Evolutionary conservation across 164 flowering plant species (phyloP).

Genomic region (Berberis thunbergii): DNA sequence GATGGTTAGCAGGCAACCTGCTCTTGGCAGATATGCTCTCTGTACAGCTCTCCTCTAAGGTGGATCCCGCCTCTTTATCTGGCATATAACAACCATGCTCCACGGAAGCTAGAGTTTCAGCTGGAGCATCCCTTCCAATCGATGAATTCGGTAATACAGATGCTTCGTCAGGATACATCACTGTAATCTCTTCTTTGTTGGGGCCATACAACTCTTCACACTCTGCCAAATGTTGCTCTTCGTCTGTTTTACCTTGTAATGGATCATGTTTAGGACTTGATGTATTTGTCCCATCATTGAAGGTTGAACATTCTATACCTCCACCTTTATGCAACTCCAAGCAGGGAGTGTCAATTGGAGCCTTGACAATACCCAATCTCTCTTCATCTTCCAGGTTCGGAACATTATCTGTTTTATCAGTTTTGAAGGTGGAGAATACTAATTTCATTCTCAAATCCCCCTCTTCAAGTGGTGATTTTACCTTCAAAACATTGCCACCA

Average conservation of each 20-base stretch:
- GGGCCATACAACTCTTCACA: slow-evolving; percentile 85
- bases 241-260: slow-evolving; percentile 25
- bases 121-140: slow-evolving; percentile 9
- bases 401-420: slow-evolving; percentile 18
- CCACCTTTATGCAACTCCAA: slow-evolving; percentile 5
- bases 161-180: slow-evolving; percentile 21
- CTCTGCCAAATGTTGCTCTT: slow-evolving; percentile 55
- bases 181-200: slow-evolving; percentile 48
- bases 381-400: slow-evolving; percentile 13
- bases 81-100: slow-evolving; percentile 11
- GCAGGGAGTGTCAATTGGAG: slow-evolving; percentile 12
- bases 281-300: slow-evolving; percentile 16
- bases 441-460: slow-evolving; percentile 50
- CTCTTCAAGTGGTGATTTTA: slow-evolving; percentile 36
- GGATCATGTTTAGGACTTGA: slow-evolving; percentile 18
- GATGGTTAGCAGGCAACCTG: slow-evolving; percentile 7
- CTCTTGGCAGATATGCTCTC: slow-evolving; percentile 8
- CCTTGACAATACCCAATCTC: slow-evolving; percentile 10
- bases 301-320: slow-evolving; percentile 12
- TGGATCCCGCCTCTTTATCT: slow-evolving; percentile 10
- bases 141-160: slow-evolving; percentile 12
- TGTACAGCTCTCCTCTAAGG: slow-evolving; percentile 12
- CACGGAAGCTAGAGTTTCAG: slow-evolving; percentile 15
- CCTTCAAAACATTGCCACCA: slow-evolving; percentile 27
- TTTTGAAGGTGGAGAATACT: slow-evolving; percentile 46